Percentiles rank a stretch among this genome's conserved stretches.
phyloP scores from a whole-genome alignment of 306 rosid genomes.

The Senna siamea region DNA sequence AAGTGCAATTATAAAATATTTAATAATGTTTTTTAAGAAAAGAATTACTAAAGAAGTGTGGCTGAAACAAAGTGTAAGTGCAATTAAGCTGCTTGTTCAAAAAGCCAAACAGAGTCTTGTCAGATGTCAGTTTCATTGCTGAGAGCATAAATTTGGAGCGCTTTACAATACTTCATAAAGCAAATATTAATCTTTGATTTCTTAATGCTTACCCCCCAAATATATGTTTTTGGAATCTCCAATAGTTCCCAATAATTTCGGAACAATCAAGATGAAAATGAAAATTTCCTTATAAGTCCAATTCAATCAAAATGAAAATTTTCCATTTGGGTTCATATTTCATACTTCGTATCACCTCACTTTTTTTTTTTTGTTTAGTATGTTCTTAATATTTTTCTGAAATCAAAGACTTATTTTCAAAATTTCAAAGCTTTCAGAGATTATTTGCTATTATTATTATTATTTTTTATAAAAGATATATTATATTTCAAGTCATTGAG shows the following conservation, averaged over 20 bases:
- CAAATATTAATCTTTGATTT: neutral
- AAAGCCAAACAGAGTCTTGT: neutral
- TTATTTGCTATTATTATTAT: too few species aligned
- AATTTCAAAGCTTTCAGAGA: too few species aligned
- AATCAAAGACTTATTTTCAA: too few species aligned
- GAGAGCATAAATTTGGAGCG: neutral
- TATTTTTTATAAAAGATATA: too few species aligned
- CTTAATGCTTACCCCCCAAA: neutral
- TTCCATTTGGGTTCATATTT: too few species aligned
- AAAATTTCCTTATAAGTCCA: neutral
- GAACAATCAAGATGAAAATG: neutral
- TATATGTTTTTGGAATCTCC: neutral
- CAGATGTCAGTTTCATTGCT: neutral
- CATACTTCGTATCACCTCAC: too few species aligned
- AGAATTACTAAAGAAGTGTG: neutral
- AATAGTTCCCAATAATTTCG: neutral
- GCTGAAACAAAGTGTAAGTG: neutral
- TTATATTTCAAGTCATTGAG: too few species aligned
- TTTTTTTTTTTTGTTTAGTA: too few species aligned
- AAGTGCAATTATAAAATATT: too few species aligned
- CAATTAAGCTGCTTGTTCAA: neutral
- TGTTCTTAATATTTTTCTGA: too few species aligned
- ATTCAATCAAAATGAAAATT: too few species aligned
- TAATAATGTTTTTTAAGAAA: too few species aligned
- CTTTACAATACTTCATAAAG: neutral